phyloP scores from a whole-genome alignment of 805 yeast genomes.

The Blastobotrys mokoenaii region DNA sequence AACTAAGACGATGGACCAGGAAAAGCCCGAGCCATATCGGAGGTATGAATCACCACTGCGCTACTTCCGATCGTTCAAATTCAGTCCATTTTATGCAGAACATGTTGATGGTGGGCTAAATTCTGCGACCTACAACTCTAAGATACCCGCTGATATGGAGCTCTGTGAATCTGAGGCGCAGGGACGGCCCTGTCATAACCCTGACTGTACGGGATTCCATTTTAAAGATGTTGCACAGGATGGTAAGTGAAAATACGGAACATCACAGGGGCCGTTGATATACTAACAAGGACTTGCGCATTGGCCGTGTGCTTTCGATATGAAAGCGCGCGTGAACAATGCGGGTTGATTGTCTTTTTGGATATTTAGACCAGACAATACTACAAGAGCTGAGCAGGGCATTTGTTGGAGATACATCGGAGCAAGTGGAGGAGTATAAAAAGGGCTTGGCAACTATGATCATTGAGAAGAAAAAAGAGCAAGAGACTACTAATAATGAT shows the following conservation, averaged over 20 bases:
- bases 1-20: slow-evolving; percentile 1
- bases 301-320: no score
- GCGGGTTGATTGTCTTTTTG: neutral
- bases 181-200: slow-evolving; percentile 12
- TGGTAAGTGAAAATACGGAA: slow-evolving; percentile 14
- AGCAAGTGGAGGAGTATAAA: slow-evolving; percentile 8
- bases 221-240: slow-evolving; percentile 10
- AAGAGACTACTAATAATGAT: no score
- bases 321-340: neutral
- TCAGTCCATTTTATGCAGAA: slow-evolving; percentile 17
- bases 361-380: slow-evolving; percentile 7
- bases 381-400: slow-evolving; percentile 9
- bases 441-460: slow-evolving; percentile 6
- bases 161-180: slow-evolving; percentile 6
- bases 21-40: neutral
- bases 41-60: slow-evolving; percentile 19
- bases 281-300: neutral
- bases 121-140: slow-evolving; percentile 17
- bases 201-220: slow-evolving; percentile 15
- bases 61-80: slow-evolving; percentile 18
- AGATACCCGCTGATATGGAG: neutral
- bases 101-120: slow-evolving; percentile 10
- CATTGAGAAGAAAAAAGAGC: neutral
- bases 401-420: slow-evolving; percentile 9
- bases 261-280: neutral